Evolutionary conservation across 441 rosid species (phyloP).

Genomic region (Isatis lusitanica): DNA sequence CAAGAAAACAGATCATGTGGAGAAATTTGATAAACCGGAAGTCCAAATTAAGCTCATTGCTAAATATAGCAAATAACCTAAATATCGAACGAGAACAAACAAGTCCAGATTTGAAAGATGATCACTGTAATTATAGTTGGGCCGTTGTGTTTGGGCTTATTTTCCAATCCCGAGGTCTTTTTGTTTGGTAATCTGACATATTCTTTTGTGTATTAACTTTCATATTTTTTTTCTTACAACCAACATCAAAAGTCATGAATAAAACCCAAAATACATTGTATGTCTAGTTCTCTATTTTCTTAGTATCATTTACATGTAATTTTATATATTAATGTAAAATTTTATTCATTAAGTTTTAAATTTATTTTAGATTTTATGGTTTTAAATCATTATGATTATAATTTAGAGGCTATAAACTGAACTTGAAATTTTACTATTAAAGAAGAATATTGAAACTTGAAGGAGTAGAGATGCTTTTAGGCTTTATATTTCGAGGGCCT

Average conservation of each 20-base stretch:
- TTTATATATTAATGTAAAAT: too few species aligned
- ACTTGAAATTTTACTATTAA: too few species aligned
- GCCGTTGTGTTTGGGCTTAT: constrained; percentile 21
- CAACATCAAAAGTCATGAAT: neutral
- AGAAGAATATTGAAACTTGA: too few species aligned
- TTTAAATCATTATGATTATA: too few species aligned
- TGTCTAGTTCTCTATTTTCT: too few species aligned
- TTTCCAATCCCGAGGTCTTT: neutral
- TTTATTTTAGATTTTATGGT: too few species aligned
- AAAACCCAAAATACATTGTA: neutral
- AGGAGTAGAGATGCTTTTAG: too few species aligned
- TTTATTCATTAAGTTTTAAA: too few species aligned
- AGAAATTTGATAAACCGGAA: neutral
- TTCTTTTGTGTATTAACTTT: neutral
- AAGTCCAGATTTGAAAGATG: neutral
- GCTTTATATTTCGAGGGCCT: too few species aligned
- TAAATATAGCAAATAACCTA: neutral
- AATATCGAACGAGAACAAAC: constrained; percentile 3
- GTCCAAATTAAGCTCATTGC: constrained; percentile 1
- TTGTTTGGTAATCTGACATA: neutral
- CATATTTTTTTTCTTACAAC: neutral
- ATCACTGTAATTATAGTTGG: constrained; percentile 16
- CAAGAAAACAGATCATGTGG: neutral
- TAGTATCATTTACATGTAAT: too few species aligned
- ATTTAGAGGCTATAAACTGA: too few species aligned